Evolutionary conservation across 352 stramenopile species (phyloP), one percentile per base, ranked within the genome.

Genomic region (Pythium graminicola): DNA sequence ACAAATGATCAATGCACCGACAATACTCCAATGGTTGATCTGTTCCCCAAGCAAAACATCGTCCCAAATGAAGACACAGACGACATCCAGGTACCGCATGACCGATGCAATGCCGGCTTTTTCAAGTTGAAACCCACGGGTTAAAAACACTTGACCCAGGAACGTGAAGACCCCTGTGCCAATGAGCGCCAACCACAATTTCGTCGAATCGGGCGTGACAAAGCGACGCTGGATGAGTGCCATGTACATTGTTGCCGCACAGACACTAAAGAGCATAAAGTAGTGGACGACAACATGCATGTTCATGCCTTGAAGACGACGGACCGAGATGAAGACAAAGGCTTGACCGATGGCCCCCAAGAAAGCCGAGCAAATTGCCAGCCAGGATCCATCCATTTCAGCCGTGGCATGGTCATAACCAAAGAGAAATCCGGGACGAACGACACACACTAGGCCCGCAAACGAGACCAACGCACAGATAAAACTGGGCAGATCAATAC

Each of bases 31-130:
- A 60, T 72, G 64, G 62, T 81, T 87, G 45, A 92, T 86, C 11
- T 64, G 49, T 52, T 90, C 79, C 9, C 68, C 54, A 0, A 89
- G 64, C 19, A 89, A 49, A 35, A 85, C 24, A 14, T 65, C 66
- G 55, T 92, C 79, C 76, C 78, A 90, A 41, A 93, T 66, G 55
- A 93, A 93, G 6, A 89, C 76, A 54, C 69, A 90, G n/a, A 90
- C 79, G 7, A 93, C 79, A 47, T 90, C 81, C 22, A 90, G 42
- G 57, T 89, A 89, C 28, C 82, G 82, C 82, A 90, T 89, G 47
- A 90, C 75, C 13, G 77, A 89, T 13, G 82, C 82, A 26, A 89
- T 84, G 11, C 79, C 80, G n/a, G 77, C 76, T 36, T 90, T 93
- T 42, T 89, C 82, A 6, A 89, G 65, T 59, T 93, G 82, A 46